Conservation (phyloP, 2,329 filamentous ascomycete species). For the Claviceps pusilla region DNA sequence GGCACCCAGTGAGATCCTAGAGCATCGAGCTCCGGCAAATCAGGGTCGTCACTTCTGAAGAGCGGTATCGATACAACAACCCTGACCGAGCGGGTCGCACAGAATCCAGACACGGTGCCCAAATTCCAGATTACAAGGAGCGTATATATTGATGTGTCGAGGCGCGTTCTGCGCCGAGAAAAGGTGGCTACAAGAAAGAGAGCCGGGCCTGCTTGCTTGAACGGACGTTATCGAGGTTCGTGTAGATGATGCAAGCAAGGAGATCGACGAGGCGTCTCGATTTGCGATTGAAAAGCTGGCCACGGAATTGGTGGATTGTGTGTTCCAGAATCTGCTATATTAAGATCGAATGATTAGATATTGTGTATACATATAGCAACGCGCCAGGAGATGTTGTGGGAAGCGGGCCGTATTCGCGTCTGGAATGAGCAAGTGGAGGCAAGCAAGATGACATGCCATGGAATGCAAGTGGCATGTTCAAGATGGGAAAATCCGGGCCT, state of each 20-base stretch:
- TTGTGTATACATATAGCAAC: background rate
- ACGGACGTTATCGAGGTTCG: background rate
- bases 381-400: conserved; percentile 9
- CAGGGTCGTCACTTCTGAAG: background rate
- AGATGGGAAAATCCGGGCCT: background rate
- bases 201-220: background rate
- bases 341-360: conserved; percentile 5
- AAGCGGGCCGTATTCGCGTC: conserved; percentile 7
- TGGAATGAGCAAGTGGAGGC: conserved; percentile 11
- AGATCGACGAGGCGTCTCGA: background rate
- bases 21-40: conserved; percentile 15
- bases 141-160: background rate
- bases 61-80: background rate
- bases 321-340: conserved; percentile 1
- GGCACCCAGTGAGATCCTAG: conserved; percentile 11
- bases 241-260: background rate
- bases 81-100: conserved; percentile 8
- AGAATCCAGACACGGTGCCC: background rate
- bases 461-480: conserved; percentile 4
- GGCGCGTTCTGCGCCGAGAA: background rate
- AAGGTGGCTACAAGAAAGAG: background rate
- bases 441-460: conserved; percentile 5
- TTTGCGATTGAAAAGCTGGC: background rate
- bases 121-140: background rate
- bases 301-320: background rate